phyloP scores from a whole-genome alignment of 306 rosid species.

The Dryas alaskensis region DNA sequence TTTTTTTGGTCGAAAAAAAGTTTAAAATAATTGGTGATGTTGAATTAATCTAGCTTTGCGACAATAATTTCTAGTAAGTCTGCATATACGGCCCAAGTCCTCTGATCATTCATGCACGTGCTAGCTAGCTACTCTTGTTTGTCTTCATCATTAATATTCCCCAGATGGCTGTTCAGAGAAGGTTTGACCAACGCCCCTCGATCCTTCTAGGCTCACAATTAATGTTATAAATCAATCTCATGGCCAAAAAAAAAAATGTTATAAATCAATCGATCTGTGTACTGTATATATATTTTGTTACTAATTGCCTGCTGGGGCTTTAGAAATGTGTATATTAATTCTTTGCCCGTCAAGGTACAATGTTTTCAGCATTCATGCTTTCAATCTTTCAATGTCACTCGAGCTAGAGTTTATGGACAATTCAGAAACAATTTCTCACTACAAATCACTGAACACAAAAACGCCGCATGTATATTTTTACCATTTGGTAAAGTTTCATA shows the following conservation, averaged over 20 bases:
- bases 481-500: too few relatives aligned
- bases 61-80: too few relatives aligned
- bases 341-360: too few relatives aligned
- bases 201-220: neutral
- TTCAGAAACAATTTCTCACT: too few relatives aligned
- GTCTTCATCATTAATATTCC: neutral
- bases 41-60: neutral
- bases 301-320: neutral
- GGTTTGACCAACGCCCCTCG: neutral
- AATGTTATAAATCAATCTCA: neutral
- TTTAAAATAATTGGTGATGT: too few relatives aligned
- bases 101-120: slow-evolving; percentile 15
- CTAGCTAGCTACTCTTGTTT: neutral
- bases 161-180: neutral
- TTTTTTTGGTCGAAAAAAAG: too few relatives aligned
- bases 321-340: neutral
- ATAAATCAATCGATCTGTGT: neutral
- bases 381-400: too few relatives aligned
- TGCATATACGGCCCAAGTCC: neutral
- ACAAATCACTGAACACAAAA: too few relatives aligned
- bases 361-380: too few relatives aligned
- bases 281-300: neutral
- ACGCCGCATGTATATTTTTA: too few relatives aligned
- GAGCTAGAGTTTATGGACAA: too few relatives aligned
- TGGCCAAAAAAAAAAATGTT: neutral